A percentile compares a stretch with the other conserved stretches of the same genome.
Conservation (phyloP, 129 eudicot species). For the carrot (Daucus carota) region DNA sequence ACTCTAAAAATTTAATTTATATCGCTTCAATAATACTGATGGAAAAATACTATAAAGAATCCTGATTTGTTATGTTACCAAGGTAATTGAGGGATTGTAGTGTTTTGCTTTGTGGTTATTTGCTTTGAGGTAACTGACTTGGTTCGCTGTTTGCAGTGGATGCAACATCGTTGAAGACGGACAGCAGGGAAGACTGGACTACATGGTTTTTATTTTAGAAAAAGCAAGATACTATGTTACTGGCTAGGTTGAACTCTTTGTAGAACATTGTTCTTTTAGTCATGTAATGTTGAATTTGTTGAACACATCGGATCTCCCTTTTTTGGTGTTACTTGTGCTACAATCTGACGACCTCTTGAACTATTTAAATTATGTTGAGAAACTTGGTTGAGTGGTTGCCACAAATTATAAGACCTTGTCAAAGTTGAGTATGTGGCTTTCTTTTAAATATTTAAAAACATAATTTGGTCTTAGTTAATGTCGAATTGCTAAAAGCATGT, state of each 20-base stretch:
- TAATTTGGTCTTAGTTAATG: not conserved
- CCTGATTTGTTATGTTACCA: not conserved
- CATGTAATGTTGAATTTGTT: not conserved
- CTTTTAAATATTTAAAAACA: not conserved
- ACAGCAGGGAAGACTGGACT: not conserved
- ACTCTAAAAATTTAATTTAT: not conserved
- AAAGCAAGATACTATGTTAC: not conserved
- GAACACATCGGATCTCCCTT: not conserved
- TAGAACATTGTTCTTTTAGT: not conserved
- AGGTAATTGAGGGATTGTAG: not conserved
- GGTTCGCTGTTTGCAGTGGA: too few relatives aligned
- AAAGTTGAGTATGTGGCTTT: not conserved
- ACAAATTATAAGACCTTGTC: not conserved
- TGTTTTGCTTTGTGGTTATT: not conserved
- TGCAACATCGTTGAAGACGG: not conserved
- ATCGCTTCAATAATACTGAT: not conserved
- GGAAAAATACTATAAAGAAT: not conserved
- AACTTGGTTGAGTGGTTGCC: not conserved
- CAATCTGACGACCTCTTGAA: not conserved
- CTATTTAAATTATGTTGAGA: not conserved
- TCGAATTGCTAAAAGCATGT: not conserved
- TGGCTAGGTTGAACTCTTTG: not conserved
- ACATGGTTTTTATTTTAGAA: not conserved
- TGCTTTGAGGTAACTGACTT: too few relatives aligned
- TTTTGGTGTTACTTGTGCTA: not conserved